Conservation (phyloP, 495 filamentous ascomycete species). For the Tirmania nivea region DNA sequence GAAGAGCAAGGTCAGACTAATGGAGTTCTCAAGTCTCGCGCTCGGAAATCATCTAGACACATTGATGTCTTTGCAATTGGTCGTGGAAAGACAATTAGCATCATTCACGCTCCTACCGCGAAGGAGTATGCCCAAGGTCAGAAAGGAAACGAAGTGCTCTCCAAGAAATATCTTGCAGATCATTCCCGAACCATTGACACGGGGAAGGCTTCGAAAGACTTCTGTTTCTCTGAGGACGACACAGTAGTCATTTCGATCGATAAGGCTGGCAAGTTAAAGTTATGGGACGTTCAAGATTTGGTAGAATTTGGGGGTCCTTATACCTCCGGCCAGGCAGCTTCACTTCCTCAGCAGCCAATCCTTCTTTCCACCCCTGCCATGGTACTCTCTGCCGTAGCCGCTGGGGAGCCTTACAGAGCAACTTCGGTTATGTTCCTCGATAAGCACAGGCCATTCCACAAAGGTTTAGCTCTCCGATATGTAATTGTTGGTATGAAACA, state of each 20-base stretch:
- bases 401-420: conserved; percentile 32
- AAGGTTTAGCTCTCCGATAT: conserved; percentile 69
- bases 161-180: conserved; percentile 57
- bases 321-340: conserved; percentile 4
- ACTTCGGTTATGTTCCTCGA: conserved; percentile 91
- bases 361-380: conserved; percentile 12
- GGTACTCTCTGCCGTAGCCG: conserved; percentile 17
- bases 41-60: conserved; percentile 66
- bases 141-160: conserved; percentile 15
- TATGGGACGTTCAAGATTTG: conserved; percentile 83
- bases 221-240: conserved; percentile 91
- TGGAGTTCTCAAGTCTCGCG: conserved; percentile 86
- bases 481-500: conserved; percentile 96
- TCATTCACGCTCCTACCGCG: conserved; percentile 55
- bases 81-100: conserved; percentile 82
- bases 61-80: conserved; percentile 86
- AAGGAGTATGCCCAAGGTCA: conserved; percentile 39
- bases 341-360: conserved; percentile 14
- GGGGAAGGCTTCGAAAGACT: conserved; percentile 96
- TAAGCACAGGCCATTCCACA: conserved; percentile 74
- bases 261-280: conserved; percentile 80
- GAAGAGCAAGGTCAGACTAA: conserved; percentile 24
- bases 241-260: conserved; percentile 84
- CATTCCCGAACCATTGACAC: conserved; percentile 79
- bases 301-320: conserved; percentile 32